Evolutionary conservation across 106 monocot species (phyloP), one percentile per base, ranked within the genome.

Genomic region (Platanthera zijinensis): DNA sequence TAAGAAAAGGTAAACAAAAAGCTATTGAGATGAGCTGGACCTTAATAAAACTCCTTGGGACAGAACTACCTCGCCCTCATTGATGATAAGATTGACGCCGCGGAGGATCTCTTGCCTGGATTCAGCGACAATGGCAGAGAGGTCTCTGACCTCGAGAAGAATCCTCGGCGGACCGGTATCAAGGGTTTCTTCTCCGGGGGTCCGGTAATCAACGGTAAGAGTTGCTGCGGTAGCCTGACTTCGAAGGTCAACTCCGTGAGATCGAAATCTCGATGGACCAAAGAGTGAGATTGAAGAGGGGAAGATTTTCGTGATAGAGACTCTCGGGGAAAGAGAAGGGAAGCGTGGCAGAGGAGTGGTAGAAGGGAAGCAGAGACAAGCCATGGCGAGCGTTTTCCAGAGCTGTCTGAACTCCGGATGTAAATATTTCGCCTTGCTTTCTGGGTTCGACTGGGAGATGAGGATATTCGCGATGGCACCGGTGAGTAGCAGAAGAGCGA

Each of bases 81-180:
- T 78, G 72, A 97, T 85, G 75, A 85, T 97, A 70, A 97, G 89
- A 64, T 91, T 83, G 70, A 97, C 89, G 10, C 91, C 94, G 30
- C 81, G 84, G 3, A 97, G 86, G 62, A 97, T 84, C 83, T 87
- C 86, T 86, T 88, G 76, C 48, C 82, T 78, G 9, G 87, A 81
- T 75, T 91, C 94, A 17, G 83, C 82, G 61, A 94, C 79, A 75
- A 86, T 87, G 0, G 97, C 97, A 78, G 49, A 85, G 62, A 94
- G 85, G 51, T 84, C 88, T 78, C 72, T 88, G 15, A 91, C 91
- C 80, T 97, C 91, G 68, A 97, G 82, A 8, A 97, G 62, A 10
- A 83, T 77, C 78, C 77, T 88, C 62, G 68, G 64, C n/a, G 57
- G 25, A 15, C 9, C 71, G 50, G 56, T 73, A 1, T 73, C 76